Evolutionary conservation across 345 rosid species (phyloP), one percentile per base, ranked within the genome.

Genomic region (Salix dunnii): DNA sequence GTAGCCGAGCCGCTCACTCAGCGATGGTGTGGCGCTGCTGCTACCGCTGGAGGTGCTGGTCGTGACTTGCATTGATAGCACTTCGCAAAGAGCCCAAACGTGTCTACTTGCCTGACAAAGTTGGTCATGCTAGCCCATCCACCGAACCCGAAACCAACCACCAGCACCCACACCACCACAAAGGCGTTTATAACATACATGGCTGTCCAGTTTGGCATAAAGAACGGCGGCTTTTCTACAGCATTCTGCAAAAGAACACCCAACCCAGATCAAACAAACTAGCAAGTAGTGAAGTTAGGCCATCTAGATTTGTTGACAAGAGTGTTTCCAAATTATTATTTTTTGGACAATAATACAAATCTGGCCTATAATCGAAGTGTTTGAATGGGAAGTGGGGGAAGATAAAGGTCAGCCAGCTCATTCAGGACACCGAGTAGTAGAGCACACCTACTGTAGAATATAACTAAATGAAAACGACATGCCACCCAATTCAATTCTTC

Each of bases 81-180:
- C 85, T 91, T 96, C 1, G 99, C 97, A 18, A 96, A 96, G 51
- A 96, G 92, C 23, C 99, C 99, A 72, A 96, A 96, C 0, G 95
- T 86, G 49, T 96, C 94, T 0, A 96, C 89, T 84, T 96, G 99
- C 77, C 71, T 85, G 21, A 96, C 88, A 73, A 96, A 96, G 80
- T 96, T 94, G 83, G 93, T 90, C 68, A 96, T 74, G 85, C 99
- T 96, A 6, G 99, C 99, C 99, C 99, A 96, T 70, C 97, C 98
- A 36, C 95, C 98, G 68, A 91, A 79, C 49, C 94, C 99, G 3
- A 96, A 96, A 7, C 99, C 99, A 2, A 96, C 91, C 8, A 96
- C 87, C 0, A 94, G 33, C 33, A 94, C 89, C 99, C 99, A 96
- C 51, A 88, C 74, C 75, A 89, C 97, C 20, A 94, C 35, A n/a